Conservation (phyloP, 2,329 filamentous ascomycete species). For the Podosphaera fusca region DNA sequence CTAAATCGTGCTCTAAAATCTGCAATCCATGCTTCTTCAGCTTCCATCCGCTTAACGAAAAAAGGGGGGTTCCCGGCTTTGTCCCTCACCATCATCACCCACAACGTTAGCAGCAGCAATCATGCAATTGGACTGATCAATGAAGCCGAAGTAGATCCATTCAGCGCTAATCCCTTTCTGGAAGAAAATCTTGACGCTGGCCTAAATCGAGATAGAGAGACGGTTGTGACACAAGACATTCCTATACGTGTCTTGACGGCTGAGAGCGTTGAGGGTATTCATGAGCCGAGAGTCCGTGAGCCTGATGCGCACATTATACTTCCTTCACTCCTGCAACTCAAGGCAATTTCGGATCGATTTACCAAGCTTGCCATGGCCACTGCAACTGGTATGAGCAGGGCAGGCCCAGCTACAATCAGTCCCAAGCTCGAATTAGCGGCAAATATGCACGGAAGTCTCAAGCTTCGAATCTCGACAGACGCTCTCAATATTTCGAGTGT, state of each 20-base stretch:
- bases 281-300: conserved; percentile 75
- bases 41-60: conserved; percentile 76
- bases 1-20: conserved; percentile 84
- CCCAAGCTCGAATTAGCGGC: conserved; percentile 69
- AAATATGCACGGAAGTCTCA: conserved; percentile 81
- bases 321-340: conserved; percentile 68
- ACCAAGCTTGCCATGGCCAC: conserved; percentile 52
- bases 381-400: conserved; percentile 8
- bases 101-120: conserved; percentile 31
- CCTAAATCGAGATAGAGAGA: conserved; percentile 53
- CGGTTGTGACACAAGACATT: conserved; percentile 83
- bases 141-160: conserved; percentile 18
- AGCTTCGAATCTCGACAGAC: conserved; percentile 61
- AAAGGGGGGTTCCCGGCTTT: conserved; percentile 72
- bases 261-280: conserved; percentile 68
- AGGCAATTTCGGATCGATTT: conserved; percentile 86
- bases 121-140: conserved; percentile 15
- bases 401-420: conserved; percentile 10
- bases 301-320: conserved; percentile 87
- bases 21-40: conserved; percentile 56
- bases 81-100: conserved; percentile 71
- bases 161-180: conserved; percentile 20
- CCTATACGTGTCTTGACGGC: conserved; percentile 78
- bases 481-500: conserved; percentile 63
- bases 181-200: conserved; percentile 29